A percentile compares a stretch with the other conserved stretches of the same genome.
Conservation (phyloP, 148 eudicot species). For the Talinum fruticosum region DNA sequence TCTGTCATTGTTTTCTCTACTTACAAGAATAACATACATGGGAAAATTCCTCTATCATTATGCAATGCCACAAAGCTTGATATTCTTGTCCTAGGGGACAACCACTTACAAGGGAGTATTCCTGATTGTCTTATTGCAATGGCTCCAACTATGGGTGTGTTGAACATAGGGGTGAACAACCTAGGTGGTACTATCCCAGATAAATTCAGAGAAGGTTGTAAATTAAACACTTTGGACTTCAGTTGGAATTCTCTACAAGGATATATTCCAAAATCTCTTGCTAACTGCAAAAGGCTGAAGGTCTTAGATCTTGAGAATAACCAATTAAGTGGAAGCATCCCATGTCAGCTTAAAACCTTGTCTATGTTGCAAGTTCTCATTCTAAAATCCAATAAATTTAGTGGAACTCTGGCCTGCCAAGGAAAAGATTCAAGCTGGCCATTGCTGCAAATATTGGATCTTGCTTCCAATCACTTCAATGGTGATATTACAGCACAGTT, state of each 20-base stretch:
- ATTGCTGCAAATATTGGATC: slow-evolving; percentile 46
- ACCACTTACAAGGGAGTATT: background rate
- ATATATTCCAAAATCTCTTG: slow-evolving; percentile 40
- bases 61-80: no score
- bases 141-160: background rate
- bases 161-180: slow-evolving; percentile 15
- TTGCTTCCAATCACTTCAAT: slow-evolving; percentile 39
- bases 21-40: background rate
- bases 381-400: no score
- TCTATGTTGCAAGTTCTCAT: slow-evolving; percentile 21
- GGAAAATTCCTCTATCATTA: no score
- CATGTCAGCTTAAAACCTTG: slow-evolving; percentile 31
- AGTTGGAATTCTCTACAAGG: slow-evolving; percentile 39
- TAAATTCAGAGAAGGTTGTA: background rate
- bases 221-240: slow-evolving; percentile 15
- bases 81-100: no score
- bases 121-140: slow-evolving; percentile 9
- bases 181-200: slow-evolving; percentile 13
- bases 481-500: slow-evolving; percentile 15
- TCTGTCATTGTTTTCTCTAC: slow-evolving; percentile 8
- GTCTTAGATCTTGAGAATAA: slow-evolving; percentile 47
- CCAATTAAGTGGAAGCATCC: slow-evolving; percentile 35
- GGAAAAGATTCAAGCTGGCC: no score
- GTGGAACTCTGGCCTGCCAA: no score
- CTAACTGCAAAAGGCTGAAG: slow-evolving; percentile 32